Evolutionary conservation across 2,329 filamentous ascomycete genomes (phyloP), one percentile per base, ranked within the genome.

Genomic region (Aspergillus sp.): DNA sequence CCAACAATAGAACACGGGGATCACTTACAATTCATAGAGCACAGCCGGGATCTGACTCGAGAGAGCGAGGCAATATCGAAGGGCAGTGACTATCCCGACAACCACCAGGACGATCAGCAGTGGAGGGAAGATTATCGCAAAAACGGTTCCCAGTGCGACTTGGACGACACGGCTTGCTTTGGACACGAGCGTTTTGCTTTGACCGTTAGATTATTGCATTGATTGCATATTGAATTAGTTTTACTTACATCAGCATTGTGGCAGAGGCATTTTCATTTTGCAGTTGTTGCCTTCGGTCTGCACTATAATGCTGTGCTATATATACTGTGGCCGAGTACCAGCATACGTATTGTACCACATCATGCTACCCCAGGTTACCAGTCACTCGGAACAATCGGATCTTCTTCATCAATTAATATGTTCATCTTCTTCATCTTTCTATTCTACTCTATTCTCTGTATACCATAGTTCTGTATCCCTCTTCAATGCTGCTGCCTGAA

Each of bases 21-120:
- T n/a, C 28, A 33, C 41, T n/a, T 28, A 43, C 41, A 43, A 9
- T 12, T 43, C 41, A 28, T 43, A 43, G 26, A 43, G 10, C 10
- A 43, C 5, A 5, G 34, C 31, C 10, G 41, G 41, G 6, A 38
- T 10, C n/a, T 43, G 10, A 13, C 35, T 28, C 33, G 27, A 37
- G 6, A 37, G 9, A 19, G 33, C 29, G 27, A 35, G 8, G 33
- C 33, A 6, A n/a, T 27, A 26, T n/a, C 29, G 41, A 1, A 33
- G 3, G 2, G 38, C 5, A 10, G 33, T 37, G 7, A 43, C 13
- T 4, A 33, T 31, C 8, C 33, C 41, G 5, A 34, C 41, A 7
- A 31, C 32, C n/a, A 27, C 34, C 27, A 28, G 5, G 28, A 43
- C 30, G 11, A 36, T 27, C n/a, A 9, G 9, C 11, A 39, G n/a